phyloP scores from a whole-genome alignment of 176 grass and related monocot genomes.

The Melocanna baccifera region DNA sequence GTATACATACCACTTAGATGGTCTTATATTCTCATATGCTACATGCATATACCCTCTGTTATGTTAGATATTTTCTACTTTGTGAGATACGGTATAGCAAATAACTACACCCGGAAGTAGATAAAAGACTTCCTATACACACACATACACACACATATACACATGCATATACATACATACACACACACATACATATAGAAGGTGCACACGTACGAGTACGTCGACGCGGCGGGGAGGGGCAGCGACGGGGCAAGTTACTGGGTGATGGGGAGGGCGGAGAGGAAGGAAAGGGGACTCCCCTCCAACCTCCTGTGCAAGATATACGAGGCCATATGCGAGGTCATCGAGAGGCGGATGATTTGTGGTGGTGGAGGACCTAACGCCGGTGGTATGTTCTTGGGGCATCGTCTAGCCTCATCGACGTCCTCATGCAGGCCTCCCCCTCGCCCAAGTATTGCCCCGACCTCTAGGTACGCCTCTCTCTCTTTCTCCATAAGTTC shows the following conservation, averaged over 20 bases:
- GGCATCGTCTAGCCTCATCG: neutral
- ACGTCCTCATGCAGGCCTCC: neutral
- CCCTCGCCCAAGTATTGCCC: constrained; percentile 36
- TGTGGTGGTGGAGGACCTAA: neutral
- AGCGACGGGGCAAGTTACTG: constrained; percentile 60
- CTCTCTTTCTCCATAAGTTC: neutral
- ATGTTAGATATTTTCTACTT: no score
- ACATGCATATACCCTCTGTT: no score
- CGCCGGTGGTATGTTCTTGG: constrained; percentile 6
- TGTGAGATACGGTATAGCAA: no score
- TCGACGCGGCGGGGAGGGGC: neutral
- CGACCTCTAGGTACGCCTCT: constrained; percentile 13
- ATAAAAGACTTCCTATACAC: no score
- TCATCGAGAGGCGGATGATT: constrained; percentile 50
- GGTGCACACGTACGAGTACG: constrained; percentile 68
- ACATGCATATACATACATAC: no score
- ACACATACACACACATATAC: no score
- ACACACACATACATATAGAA: no score
- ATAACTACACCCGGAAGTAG: no score
- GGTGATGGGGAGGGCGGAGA: constrained; percentile 65
- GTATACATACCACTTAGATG: no score
- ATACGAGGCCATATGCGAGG: constrained; percentile 65
- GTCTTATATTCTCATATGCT: no score
- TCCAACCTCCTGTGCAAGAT: constrained; percentile 77
- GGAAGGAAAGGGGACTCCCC: constrained; percentile 74